A percentile compares a stretch with the other conserved stretches of the same genome.
These are phyloP conservation scores for Pythium rhizo-oryzae DNA, from an alignment of 352 stramenopile species.

Conservation along the genomic window DNA sequence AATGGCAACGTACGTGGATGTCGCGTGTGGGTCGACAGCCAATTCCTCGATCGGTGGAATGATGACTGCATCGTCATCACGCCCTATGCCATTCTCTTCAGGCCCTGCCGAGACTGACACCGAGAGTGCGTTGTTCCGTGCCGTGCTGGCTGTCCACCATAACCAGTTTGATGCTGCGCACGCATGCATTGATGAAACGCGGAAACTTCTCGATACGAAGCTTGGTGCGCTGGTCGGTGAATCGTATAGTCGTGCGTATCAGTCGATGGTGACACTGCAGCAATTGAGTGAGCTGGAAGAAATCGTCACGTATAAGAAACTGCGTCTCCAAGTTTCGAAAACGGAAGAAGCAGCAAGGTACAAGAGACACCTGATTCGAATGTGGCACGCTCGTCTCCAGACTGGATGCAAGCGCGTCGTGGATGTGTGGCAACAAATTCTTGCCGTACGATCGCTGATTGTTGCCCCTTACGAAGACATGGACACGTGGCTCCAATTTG, in stretches of 20 bases:
- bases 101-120: slow-evolving; percentile 24
- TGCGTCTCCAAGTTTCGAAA: slow-evolving; percentile 68
- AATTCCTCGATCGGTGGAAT: not conserved
- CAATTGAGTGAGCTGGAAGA: slow-evolving; percentile 97
- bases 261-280: slow-evolving; percentile 97
- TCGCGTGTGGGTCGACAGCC: slow-evolving; percentile 40
- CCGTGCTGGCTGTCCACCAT: slow-evolving; percentile 93
- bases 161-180: slow-evolving; percentile 92
- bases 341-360: slow-evolving; percentile 75
- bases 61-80: not conserved
- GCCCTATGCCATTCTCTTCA: slow-evolving; percentile 2
- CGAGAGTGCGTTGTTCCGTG: slow-evolving; percentile 59
- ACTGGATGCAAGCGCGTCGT: slow-evolving; percentile 90
- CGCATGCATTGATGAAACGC: slow-evolving; percentile 95
- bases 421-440: slow-evolving; percentile 96
- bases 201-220: slow-evolving; percentile 94
- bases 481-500: slow-evolving; percentile 95
- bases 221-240: slow-evolving; percentile 97
- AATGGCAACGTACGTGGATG: slow-evolving; percentile 79
- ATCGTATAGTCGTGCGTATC: slow-evolving; percentile 97
- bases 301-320: slow-evolving; percentile 85
- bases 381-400: slow-evolving; percentile 81
- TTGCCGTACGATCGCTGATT: slow-evolving; percentile 94
- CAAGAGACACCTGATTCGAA: slow-evolving; percentile 83
- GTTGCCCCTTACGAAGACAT: slow-evolving; percentile 90